Conservation (phyloP, 352 stramenopile species). For the Peronospora tabacina region DNA sequence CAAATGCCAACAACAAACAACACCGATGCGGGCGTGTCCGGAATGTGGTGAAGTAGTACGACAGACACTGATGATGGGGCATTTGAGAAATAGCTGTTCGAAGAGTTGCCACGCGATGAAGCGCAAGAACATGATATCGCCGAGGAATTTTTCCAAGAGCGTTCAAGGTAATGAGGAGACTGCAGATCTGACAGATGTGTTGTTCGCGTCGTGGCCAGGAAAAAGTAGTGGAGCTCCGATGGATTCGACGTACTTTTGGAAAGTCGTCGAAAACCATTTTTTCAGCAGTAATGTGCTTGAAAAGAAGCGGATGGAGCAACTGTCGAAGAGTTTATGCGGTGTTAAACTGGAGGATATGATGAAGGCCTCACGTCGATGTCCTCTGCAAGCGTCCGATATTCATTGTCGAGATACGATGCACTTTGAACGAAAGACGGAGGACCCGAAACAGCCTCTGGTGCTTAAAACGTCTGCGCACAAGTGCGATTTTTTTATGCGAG, state of each 20-base stretch:
- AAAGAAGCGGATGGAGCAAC: constrained; percentile 65
- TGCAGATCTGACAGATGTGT: constrained; percentile 51
- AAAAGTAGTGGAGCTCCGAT: constrained; percentile 60
- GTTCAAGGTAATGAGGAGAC: constrained; percentile 21
- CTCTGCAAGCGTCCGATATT: constrained; percentile 33
- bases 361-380: constrained; percentile 27
- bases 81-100: constrained; percentile 53
- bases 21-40: constrained; percentile 41
- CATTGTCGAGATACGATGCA: constrained; percentile 59
- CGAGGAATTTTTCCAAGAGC: constrained; percentile 12
- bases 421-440: constrained; percentile 39
- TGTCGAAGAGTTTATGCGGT: constrained; percentile 61
- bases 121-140: constrained; percentile 30
- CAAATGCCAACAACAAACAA: constrained; percentile 36
- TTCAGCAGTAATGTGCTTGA: constrained; percentile 52
- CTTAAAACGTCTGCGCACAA: constrained; percentile 55
- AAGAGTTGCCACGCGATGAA: constrained; percentile 35
- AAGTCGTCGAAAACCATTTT: constrained; percentile 57
- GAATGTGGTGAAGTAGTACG: constrained; percentile 57
- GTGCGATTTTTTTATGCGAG: constrained; percentile 76
- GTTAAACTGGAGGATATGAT: constrained; percentile 59
- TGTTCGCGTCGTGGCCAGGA: constrained; percentile 79
- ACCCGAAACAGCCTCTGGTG: constrained; percentile 24
- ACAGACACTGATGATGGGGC: constrained; percentile 58
- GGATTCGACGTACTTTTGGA: constrained; percentile 77